Evolutionary conservation across 257 asterid species (phyloP), one percentile per base, ranked within the genome.

Genomic region (Parsonsia alboflavescens): DNA sequence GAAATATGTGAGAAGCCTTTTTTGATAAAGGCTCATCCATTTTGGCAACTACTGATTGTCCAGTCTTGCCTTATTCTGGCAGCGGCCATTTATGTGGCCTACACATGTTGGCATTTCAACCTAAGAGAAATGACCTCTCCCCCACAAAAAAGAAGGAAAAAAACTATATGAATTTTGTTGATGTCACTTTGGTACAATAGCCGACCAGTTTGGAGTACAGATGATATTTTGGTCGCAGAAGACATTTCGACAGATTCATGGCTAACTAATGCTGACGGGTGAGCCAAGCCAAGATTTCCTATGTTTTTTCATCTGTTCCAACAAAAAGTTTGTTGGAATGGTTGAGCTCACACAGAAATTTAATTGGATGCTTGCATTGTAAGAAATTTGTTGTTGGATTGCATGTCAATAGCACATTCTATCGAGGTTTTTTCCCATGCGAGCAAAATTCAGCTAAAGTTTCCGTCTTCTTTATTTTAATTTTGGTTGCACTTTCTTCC

Each of bases 201-300:
- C 68, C 41, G 44, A 30, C 22, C 28, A 6, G 19, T 33, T 5
- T 19, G 28, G 61, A 58, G 36, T 53, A 53, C 9, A 3, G 28
- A 56, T 53, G 39, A 53, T 13, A 6, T 9, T 30, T 36, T 13
- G 10, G 28, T 1, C 28, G 44, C 8, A 42, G 21, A 65, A 65
- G 70, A 64, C 70, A 21, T 63, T 36, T 65, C 70, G 41, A 65
- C 50, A 42, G 45, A 39, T 65, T 65, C 70, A 36, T 64, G 48
- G 28, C 70, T 19, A 39, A 15, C 70, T 9, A 39, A 15, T 63
- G 6, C 36, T 61, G 68, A 30, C 13, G 1, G 68, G 68, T 61
- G 42, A 28, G 42, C n/a, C 39, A 42, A 42, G 46, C 22, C 44
- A 28, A 24, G 22, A 5, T 33, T 63, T 36, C 12, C 48, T 17